A percentile compares a stretch with the other conserved stretches of the same genome.
phyloP scores from a whole-genome alignment of 2,329 filamentous ascomycete genomes.

The Colletotrichum sp. region DNA sequence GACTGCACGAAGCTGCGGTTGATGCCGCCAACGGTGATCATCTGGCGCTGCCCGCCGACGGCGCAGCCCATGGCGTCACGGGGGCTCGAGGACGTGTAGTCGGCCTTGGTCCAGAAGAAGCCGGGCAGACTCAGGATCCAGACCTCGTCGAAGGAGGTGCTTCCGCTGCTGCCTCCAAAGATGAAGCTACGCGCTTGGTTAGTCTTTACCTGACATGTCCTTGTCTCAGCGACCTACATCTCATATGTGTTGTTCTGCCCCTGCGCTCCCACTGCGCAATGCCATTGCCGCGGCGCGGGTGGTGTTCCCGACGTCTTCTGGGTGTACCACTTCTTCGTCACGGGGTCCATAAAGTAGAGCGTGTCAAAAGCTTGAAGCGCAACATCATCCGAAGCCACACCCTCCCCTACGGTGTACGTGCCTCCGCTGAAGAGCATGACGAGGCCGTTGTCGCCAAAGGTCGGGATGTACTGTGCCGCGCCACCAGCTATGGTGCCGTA shows the following conservation, averaged over 20 bases:
- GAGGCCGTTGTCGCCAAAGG: constrained; percentile 17
- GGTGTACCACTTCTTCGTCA: constrained; percentile 16
- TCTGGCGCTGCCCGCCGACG: constrained; percentile 20
- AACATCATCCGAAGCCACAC: neutral
- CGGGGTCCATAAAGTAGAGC: constrained; percentile 20
- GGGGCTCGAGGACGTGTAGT: constrained; percentile 5
- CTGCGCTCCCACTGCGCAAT: constrained; percentile 14
- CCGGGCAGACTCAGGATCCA: constrained; percentile 22
- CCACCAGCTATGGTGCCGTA: constrained; percentile 7
- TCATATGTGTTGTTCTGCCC: constrained; percentile 21
- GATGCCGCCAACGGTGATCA: constrained; percentile 20
- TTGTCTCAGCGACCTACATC: constrained; percentile 6
- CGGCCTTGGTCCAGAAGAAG: constrained; percentile 21
- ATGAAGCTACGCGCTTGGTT: constrained; percentile 12
- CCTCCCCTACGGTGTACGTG: neutral
- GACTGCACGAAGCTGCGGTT: neutral
- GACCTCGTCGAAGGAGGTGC: constrained; percentile 9
- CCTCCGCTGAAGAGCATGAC: constrained; percentile 18
- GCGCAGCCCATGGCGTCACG: constrained; percentile 14
- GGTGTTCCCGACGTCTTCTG: constrained; percentile 18
- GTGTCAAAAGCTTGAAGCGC: constrained; percentile 14
- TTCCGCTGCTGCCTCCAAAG: constrained; percentile 17
- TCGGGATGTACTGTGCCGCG: constrained; percentile 14
- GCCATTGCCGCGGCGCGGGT: constrained; percentile 9
- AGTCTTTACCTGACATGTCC: neutral